Base-by-base conservation (phyloP, 2,329 filamentous ascomycete genomes). In the Penicillium brasilianum region DNA sequence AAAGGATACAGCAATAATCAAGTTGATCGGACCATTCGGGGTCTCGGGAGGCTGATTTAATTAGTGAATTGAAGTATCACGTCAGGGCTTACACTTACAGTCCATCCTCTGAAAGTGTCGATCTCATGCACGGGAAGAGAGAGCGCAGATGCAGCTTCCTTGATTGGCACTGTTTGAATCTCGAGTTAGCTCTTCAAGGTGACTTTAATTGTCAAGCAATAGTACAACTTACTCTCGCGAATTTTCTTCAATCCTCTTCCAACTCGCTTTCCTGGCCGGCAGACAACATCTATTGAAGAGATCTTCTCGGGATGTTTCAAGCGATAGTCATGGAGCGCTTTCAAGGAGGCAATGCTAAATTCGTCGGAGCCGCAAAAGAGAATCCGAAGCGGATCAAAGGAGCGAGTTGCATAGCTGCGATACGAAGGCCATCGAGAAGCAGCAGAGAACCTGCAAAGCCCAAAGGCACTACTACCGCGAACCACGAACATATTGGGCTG, bases 281-380 rank as follows among this genome's bases (percentile, higher is more conserved):
- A 91, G 53, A 97, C 87, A 2, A 99, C 93, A 75, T 97, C 90
- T 65, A 99, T 89, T 5, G 90, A 92, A 59, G 84, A 82, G 57
- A 97, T 88, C 11, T 87, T 79, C 18, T 78, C 77, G 7, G 79
- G 83, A 58, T 83, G 83, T 56, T 71, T 72, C 28, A 75, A 62
- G 55, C 88, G 83, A 72, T 92, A 89, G 5, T 79, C 71, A 68
- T 89, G 76, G 36, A 99, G 80, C 6, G 90, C 90, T 60, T 80
- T 80, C 53, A 99, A 81, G 1, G 92, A 92, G 55, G 85, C 85
- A 70, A 90, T 90, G 80, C 94, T 97, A 77, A 98, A 97, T 2
- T 88, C 84, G 76, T 99, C 95, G 3, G 94, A 95, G 64, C 95
- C 95, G 78, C 93, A 98, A 78, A 97, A 99, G 4, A 99, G 84